Conservation (phyloP, 805 yeast species). For the Debaryomyces castellii region DNA sequence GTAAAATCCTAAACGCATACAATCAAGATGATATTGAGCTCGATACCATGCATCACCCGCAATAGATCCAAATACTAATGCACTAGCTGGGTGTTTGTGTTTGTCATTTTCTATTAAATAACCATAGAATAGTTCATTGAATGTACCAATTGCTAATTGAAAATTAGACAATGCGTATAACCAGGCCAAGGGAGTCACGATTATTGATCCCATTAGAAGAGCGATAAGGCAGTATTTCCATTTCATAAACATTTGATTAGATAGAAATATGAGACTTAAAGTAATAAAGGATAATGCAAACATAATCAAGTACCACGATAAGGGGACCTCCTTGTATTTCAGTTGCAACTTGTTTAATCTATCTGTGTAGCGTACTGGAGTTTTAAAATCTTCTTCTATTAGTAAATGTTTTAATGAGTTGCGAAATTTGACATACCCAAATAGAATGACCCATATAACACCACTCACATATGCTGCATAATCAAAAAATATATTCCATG, state of each 20-base stretch:
- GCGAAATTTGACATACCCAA: slow-evolving; percentile 23
- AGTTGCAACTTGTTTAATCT: slow-evolving; percentile 40
- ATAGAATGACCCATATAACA: slow-evolving; percentile 37
- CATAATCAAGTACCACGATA: slow-evolving; percentile 36
- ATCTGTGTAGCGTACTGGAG: slow-evolving; percentile 24
- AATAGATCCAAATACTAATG: slow-evolving; percentile 43
- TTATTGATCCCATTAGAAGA: slow-evolving; percentile 38
- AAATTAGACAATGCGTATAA: slow-evolving; percentile 51
- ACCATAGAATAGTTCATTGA: slow-evolving; percentile 48
- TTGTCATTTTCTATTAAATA: slow-evolving; percentile 33
- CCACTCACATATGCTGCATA: slow-evolving; percentile 49
- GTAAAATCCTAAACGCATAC: slow-evolving; percentile 48
- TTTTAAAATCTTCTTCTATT: neutral
- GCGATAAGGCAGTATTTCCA: slow-evolving; percentile 44
- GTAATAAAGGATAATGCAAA: slow-evolving; percentile 32
- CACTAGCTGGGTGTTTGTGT: slow-evolving; percentile 44
- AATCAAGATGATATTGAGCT: slow-evolving; percentile 17
- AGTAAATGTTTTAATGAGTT: slow-evolving; percentile 13
- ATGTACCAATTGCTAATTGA: slow-evolving; percentile 49
- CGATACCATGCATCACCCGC: slow-evolving; percentile 44
- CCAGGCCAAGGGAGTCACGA: slow-evolving; percentile 47
- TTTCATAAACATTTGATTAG: slow-evolving; percentile 32
- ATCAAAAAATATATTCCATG: slow-evolving; percentile 48
- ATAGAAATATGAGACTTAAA: slow-evolving; percentile 27
- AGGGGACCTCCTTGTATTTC: slow-evolving; percentile 40